Evolutionary conservation across 2,329 filamentous ascomycete species (phyloP).

Genomic region (Ophiostoma triangulosporum): DNA sequence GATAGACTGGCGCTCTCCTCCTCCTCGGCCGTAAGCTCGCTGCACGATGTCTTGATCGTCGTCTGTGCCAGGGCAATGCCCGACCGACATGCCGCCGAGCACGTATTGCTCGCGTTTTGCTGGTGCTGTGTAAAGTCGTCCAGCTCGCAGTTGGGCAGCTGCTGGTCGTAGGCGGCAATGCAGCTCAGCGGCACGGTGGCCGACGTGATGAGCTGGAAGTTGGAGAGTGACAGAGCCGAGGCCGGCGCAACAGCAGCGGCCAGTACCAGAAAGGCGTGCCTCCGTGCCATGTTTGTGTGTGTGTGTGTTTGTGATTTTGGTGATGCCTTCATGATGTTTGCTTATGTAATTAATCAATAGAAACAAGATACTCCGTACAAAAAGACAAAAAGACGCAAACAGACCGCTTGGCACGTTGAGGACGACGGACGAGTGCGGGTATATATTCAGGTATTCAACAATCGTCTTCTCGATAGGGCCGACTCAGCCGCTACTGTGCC

Average conservation of each 20-base stretch:
- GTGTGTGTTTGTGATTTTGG: background rate
- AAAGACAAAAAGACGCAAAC: too few species aligned
- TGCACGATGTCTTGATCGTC: slow-evolving; percentile 56
- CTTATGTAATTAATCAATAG: background rate
- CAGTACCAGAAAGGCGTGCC: background rate
- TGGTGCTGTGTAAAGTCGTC: slow-evolving; percentile 21
- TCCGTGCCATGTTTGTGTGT: too few species aligned
- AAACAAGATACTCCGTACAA: too few species aligned
- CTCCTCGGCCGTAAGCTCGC: slow-evolving; percentile 42
- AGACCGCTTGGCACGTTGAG: too few species aligned
- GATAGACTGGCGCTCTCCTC: slow-evolving; percentile 26
- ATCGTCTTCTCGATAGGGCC: too few species aligned
- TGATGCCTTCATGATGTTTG: background rate
- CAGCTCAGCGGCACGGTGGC: slow-evolving; percentile 25
- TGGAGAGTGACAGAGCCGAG: slow-evolving; percentile 24
- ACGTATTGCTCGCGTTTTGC: slow-evolving; percentile 17
- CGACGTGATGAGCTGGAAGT: slow-evolving; percentile 28
- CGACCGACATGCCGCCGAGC: slow-evolving; percentile 25
- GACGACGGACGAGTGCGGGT: too few species aligned
- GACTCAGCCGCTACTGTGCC: too few species aligned
- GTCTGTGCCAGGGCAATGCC: slow-evolving; percentile 67
- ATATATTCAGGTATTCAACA: too few species aligned
- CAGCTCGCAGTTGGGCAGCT: slow-evolving; percentile 24
- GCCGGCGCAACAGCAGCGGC: slow-evolving; percentile 12
- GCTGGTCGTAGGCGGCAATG: slow-evolving; percentile 28